These are phyloP conservation scores for Aspergillus hiratsukae DNA, from an alignment of 2,329 filamentous ascomycete genomes.

Conservation along the genomic window DNA sequence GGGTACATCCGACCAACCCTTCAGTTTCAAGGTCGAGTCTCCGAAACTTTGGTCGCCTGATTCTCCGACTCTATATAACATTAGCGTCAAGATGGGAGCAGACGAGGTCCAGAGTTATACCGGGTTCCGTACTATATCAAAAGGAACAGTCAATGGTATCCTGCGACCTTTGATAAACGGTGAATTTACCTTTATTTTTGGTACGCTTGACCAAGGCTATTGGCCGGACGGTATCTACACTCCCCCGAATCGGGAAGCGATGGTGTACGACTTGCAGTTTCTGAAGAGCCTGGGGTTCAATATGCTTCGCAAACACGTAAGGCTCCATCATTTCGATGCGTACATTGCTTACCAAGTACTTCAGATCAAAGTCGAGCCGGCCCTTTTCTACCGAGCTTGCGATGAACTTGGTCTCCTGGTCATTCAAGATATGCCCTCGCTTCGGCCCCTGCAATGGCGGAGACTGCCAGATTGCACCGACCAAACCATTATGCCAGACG, in stretches of 20 bases:
- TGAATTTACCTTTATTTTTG: slow-evolving; percentile 64
- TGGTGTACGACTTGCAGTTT: slow-evolving; percentile 61
- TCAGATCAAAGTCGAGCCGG: slow-evolving; percentile 63
- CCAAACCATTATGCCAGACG: slow-evolving; percentile 30
- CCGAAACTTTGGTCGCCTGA: slow-evolving; percentile 63
- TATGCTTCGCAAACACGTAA: slow-evolving; percentile 65
- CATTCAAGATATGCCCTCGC: slow-evolving; percentile 68
- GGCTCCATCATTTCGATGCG: slow-evolving; percentile 16
- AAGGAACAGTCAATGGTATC: slow-evolving; percentile 54
- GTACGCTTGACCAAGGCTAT: slow-evolving; percentile 65
- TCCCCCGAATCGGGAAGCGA: slow-evolving; percentile 61
- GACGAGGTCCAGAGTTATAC: slow-evolving; percentile 62
- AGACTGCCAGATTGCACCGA: slow-evolving; percentile 12
- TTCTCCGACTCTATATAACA: slow-evolving; percentile 60
- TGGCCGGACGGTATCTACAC: slow-evolving; percentile 68
- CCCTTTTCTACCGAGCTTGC: slow-evolving; percentile 64
- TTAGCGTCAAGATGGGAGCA: slow-evolving; percentile 50
- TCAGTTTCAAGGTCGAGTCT: slow-evolving; percentile 52
- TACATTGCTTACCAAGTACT: not conserved
- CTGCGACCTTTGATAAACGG: slow-evolving; percentile 63
- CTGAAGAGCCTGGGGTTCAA: slow-evolving; percentile 66
- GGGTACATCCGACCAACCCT: slow-evolving; percentile 47
- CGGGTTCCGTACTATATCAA: slow-evolving; percentile 62
- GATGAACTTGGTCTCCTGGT: slow-evolving; percentile 63
- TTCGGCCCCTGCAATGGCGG: slow-evolving; percentile 41